Evolutionary conservation across 2,329 filamentous ascomycete genomes (phyloP).

Genomic region (Diaporthe helianthi): DNA sequence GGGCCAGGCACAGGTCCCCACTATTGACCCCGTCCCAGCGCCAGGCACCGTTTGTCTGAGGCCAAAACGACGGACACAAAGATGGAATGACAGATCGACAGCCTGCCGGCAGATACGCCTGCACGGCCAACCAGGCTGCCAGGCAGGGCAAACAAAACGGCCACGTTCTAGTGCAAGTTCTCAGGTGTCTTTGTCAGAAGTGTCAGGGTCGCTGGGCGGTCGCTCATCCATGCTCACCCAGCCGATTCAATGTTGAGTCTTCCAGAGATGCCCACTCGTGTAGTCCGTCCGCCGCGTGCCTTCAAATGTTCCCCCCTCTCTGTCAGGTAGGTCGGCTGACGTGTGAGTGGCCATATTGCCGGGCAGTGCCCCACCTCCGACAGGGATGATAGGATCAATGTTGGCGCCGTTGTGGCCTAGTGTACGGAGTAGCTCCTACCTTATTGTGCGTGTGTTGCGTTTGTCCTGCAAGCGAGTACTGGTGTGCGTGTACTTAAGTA

Average conservation of each 20-base stretch:
- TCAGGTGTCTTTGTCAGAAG: slow-evolving; percentile 22
- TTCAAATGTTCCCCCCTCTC: slow-evolving; percentile 21
- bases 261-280: no score
- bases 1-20: slow-evolving; percentile 13
- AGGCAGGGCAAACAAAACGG: slow-evolving; percentile 21
- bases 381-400: slow-evolving; percentile 32
- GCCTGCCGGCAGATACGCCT: neutral
- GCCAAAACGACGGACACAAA: slow-evolving; percentile 8
- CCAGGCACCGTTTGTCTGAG: neutral
- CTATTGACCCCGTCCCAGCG: slow-evolving; percentile 8
- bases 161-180: slow-evolving; percentile 28
- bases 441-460: slow-evolving; percentile 18
- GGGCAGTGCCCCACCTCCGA: slow-evolving; percentile 2
- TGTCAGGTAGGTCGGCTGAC: slow-evolving; percentile 12
- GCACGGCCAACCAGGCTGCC: no score
- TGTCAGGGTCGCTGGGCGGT: slow-evolving; percentile 15
- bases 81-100: neutral
- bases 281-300: slow-evolving; percentile 1
- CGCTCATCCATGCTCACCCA: slow-evolving; percentile 1
- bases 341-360: slow-evolving; percentile 25
- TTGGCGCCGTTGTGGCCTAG: slow-evolving; percentile 34
- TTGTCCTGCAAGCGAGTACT: neutral
- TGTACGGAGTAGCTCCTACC: slow-evolving; percentile 27
- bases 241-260: slow-evolving; percentile 4
- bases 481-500: slow-evolving; percentile 19